Evolutionary conservation across 257 asterid species (phyloP), one percentile per base, ranked within the genome.

Genomic region (Haberlea rhodopensis): DNA sequence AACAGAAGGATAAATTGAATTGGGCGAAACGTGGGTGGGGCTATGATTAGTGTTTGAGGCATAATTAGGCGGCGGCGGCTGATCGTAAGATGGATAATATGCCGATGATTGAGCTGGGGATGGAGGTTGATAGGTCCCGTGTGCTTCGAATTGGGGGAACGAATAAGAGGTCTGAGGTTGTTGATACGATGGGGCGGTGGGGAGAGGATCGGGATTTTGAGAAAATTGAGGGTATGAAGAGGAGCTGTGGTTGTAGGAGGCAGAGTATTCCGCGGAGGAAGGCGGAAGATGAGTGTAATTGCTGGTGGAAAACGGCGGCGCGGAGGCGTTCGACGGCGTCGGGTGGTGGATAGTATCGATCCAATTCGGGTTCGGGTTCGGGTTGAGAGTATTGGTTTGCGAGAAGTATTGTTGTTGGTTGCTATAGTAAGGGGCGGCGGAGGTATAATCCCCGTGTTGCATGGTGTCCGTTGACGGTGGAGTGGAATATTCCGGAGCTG

Each of bases 251-350:
- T 53, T 76, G 75, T 82, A 76, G 48, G 75, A 19, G 16, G 85
- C 11, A 52, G 83, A 62, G 82, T 80, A 65, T 52, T 76, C 81
- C 45, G 79, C 16, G 22, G 86, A 43, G 45, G 82, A 26, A 15
- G 74, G 79, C 55, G 86, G 76, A 13, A 73, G 73, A 62, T 81
- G 74, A 16, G 81, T 34, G 74, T 78, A 78, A 21, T 3, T 23
- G 53, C 32, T 76, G 68, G 97, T 71, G 23, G 91, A 65, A 76
- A 63, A 83, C 6, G 92, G 95, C 64, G 95, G 92, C 5, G 96
- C 95, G 24, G 96, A 78, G 53, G 84, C 87, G 82, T 90, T 80
- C 18, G 94, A 73, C 60, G 89, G 79, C 55, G 81, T 81, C 43
- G 75, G 75, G 74, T 56, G 82, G 71, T 8, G 68, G 46, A 29